These are phyloP conservation scores for Aspergillus homomorphus DNA, from an alignment of 495 filamentous ascomycete genomes.

Conservation along the genomic window DNA sequence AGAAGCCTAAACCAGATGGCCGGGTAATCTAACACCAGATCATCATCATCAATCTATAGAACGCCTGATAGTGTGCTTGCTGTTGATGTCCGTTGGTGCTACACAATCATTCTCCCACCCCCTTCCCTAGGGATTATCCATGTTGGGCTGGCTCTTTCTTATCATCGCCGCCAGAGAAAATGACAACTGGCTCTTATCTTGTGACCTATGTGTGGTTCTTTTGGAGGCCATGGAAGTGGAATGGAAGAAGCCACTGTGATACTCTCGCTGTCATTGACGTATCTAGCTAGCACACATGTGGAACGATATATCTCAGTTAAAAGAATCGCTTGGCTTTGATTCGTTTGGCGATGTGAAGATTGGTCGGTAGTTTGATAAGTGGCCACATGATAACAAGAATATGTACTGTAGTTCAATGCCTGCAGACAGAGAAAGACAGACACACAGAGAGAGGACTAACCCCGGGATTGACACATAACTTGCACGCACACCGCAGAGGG, in stretches of 20 bases:
- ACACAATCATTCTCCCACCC: background rate
- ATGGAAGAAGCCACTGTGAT: conserved; percentile 13
- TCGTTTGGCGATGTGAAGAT: too few relatives aligned
- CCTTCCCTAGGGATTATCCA: background rate
- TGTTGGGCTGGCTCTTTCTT: background rate
- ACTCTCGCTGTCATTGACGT: conserved; percentile 15
- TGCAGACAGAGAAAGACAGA: background rate
- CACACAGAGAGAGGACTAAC: background rate
- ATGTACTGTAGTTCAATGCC: background rate
- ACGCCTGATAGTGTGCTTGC: background rate
- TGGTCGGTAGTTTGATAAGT: background rate
- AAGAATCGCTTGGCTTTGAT: too few relatives aligned
- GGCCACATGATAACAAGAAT: background rate
- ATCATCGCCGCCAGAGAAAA: conserved; percentile 2
- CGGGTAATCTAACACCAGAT: background rate
- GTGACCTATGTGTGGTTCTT: conserved; percentile 21
- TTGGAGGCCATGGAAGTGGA: conserved; percentile 2
- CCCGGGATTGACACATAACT: background rate
- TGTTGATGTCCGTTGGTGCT: background rate
- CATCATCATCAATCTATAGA: background rate
- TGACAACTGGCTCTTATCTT: conserved; percentile 27
- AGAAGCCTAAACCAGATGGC: conserved; percentile 10
- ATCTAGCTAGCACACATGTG: background rate
- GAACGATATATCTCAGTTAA: too few relatives aligned
- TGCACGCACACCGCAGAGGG: conserved; percentile 4